Base-by-base conservation (phyloP, 371 early-diverging fungal genomes). In the Apophysomyces trapeziformis region DNA sequence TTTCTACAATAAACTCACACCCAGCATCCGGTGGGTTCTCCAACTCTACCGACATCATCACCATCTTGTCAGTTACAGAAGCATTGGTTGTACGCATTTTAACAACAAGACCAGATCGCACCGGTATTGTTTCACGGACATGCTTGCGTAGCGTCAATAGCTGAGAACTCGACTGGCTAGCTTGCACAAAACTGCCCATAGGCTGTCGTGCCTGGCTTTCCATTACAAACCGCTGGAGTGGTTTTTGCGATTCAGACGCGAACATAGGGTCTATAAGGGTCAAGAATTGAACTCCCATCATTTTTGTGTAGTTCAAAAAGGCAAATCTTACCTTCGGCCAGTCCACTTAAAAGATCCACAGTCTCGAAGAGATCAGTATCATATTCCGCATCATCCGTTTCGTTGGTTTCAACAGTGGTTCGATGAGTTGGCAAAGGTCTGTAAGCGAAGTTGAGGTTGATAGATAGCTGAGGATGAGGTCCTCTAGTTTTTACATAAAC, bases 1-100 rank as follows among this genome's bases (percentile, higher is more conserved):
- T 72, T 9, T 84, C 79, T 26, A 85, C 76, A 14, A 76, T 64
- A 66, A 89, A 89, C 37, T 79, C 78, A 63, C 84, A 85, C 1
- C 83, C 84, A 16, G 82, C 79, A 35, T 84, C 86, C 1, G 78
- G 72, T 43, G 87, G 85, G 65, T 89, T 89, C 62, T 89, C 89
- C 11, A 89, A 70, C 57, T 89, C 89, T 0, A 89, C 84, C 0
- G 89, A 89, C 89, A 89, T 89, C 85, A 87, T 89, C 57, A 89
- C 74, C 61, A 83, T 84, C 56, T 87, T 87, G 39, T 89, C 89
- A 8, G 83, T 77, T 4, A 87, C 83, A 7, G 88, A 87, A 0
- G 86, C 87, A 16, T 87, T 85, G 16, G 89, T 89, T 4, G 89
- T 87, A 7, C 88, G 67, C 86, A 89, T 87, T 59, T 87, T 80